Conservation (phyloP, 1,284 basidiomycete genomes). For the Cystobasidium slooffiae region DNA sequence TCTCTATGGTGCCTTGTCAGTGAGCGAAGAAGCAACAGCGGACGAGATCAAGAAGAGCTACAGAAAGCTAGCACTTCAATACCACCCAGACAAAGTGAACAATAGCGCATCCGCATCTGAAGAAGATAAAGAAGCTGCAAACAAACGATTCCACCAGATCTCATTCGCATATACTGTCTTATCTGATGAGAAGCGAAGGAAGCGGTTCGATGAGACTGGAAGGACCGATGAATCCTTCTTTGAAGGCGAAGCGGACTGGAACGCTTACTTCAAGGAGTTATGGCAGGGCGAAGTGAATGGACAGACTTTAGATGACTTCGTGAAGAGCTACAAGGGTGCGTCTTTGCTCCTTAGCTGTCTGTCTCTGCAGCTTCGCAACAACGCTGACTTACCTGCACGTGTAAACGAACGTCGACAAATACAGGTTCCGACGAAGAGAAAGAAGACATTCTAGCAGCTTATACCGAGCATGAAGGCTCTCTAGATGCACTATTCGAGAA, state of each 20-base stretch:
- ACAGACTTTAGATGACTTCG: conserved; percentile 83
- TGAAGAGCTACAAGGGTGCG: conserved; percentile 85
- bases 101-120: conserved; percentile 9
- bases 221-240: conserved; percentile 75
- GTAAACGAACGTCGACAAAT: neutral
- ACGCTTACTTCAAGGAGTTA: conserved; percentile 84
- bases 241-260: conserved; percentile 83
- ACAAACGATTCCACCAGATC: conserved; percentile 79
- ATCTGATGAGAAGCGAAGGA: conserved; percentile 72
- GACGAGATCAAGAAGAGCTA: conserved; percentile 63
- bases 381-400: too few species aligned
- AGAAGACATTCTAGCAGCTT: conserved; percentile 75
- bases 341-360: neutral
- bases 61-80: conserved; percentile 75
- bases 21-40: conserved; percentile 33
- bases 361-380: neutral
- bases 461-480: conserved; percentile 68
- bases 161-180: conserved; percentile 89
- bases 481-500: conserved; percentile 77
- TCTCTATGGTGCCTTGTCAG: conserved; percentile 49
- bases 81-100: conserved; percentile 66
- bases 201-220: conserved; percentile 66
- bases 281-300: conserved; percentile 74
- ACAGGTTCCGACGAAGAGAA: conserved; percentile 81
- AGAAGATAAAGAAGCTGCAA: conserved; percentile 62